Percentiles rank a stretch among this genome's conserved stretches.
phyloP scores from a whole-genome alignment of 2,329 filamentous ascomycete species.

The Colletotrichum brevisporum region DNA sequence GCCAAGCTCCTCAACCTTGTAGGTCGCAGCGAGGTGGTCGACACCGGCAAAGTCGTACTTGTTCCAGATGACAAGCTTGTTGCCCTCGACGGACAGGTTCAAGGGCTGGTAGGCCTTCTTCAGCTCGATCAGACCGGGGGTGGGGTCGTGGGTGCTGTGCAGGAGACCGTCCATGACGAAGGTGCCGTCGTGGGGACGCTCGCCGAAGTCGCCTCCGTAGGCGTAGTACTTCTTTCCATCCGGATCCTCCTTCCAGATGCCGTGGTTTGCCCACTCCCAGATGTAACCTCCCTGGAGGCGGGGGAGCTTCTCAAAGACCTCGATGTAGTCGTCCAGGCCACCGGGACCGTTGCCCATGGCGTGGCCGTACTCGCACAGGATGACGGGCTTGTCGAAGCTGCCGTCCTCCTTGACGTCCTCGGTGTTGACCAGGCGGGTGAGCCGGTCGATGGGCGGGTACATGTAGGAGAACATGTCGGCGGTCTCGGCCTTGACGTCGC shows the following conservation, averaged over 20 bases:
- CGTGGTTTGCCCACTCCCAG: slow-evolving; percentile 78
- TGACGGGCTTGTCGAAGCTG: slow-evolving; percentile 68
- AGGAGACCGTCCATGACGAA: slow-evolving; percentile 75
- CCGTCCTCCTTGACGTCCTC: slow-evolving; percentile 59
- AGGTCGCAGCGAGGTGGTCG: slow-evolving; percentile 58
- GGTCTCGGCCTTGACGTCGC: slow-evolving; percentile 70
- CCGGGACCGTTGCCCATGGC: slow-evolving; percentile 85
- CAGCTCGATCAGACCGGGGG: slow-evolving; percentile 68
- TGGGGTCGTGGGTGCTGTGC: slow-evolving; percentile 67
- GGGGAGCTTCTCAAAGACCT: slow-evolving; percentile 72
- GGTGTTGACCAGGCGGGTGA: slow-evolving; percentile 61
- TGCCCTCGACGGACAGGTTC: slow-evolving; percentile 53
- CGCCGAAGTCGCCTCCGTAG: slow-evolving; percentile 75
- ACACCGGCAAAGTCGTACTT: slow-evolving; percentile 64
- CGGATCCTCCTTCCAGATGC: slow-evolving; percentile 62
- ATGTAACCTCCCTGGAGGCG: slow-evolving; percentile 77
- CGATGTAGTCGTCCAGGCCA: slow-evolving; percentile 76
- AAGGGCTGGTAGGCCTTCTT: slow-evolving; percentile 73
- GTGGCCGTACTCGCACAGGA: slow-evolving; percentile 71
- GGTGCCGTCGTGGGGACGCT: slow-evolving; percentile 70
- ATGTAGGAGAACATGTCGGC: slow-evolving; percentile 79
- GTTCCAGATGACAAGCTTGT: slow-evolving; percentile 54
- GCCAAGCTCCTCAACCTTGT: slow-evolving; percentile 59
- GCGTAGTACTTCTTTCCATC: slow-evolving; percentile 65
- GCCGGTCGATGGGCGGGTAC: slow-evolving; percentile 70